Evolutionary conservation across 2,329 filamentous ascomycete genomes (phyloP).

Genomic region (Penicillium nordicum): DNA sequence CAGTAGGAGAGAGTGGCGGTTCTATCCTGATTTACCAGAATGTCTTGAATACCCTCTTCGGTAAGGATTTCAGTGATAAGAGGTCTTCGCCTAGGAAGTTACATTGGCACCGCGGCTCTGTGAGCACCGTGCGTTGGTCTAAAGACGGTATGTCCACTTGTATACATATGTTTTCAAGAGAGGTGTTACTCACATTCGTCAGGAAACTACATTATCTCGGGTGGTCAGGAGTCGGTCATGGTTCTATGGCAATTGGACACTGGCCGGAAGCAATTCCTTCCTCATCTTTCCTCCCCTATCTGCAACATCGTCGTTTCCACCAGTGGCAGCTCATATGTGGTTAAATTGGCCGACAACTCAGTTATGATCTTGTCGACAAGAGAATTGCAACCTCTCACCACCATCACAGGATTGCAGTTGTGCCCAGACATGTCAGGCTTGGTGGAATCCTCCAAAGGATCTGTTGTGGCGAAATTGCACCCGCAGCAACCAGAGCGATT

Average conservation of each 20-base stretch:
- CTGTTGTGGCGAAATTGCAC: conserved; percentile 58
- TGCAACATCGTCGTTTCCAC: conserved; percentile 81
- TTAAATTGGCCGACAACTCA: conserved; percentile 89
- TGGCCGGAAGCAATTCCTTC: conserved; percentile 73
- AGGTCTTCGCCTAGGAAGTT: conserved; percentile 59
- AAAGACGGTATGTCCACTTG: conserved; percentile 63
- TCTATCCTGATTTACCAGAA: conserved; percentile 79
- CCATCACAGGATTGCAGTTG: conserved; percentile 75
- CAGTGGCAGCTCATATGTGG: conserved; percentile 72
- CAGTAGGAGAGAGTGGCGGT: conserved; percentile 72
- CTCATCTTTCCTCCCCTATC: conserved; percentile 83
- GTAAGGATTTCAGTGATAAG: conserved; percentile 31
- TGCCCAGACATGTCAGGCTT: conserved; percentile 49
- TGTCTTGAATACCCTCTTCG: conserved; percentile 48
- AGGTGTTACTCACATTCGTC: conserved; percentile 24
- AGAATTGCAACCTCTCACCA: conserved; percentile 79
- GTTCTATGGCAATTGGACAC: conserved; percentile 94
- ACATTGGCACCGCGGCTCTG: conserved; percentile 87
- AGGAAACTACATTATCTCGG: conserved; percentile 93
- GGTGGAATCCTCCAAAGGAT: conserved; percentile 38
- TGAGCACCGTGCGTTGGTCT: conserved; percentile 87
- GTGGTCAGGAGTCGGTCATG: conserved; percentile 82
- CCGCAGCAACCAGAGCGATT: conserved; percentile 62
- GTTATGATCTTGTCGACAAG: conserved; percentile 85
- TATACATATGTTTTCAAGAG: neutral